Evolutionary conservation across 2,329 filamentous ascomycete genomes (phyloP).

Genomic region (Fusarium lyarnte): DNA sequence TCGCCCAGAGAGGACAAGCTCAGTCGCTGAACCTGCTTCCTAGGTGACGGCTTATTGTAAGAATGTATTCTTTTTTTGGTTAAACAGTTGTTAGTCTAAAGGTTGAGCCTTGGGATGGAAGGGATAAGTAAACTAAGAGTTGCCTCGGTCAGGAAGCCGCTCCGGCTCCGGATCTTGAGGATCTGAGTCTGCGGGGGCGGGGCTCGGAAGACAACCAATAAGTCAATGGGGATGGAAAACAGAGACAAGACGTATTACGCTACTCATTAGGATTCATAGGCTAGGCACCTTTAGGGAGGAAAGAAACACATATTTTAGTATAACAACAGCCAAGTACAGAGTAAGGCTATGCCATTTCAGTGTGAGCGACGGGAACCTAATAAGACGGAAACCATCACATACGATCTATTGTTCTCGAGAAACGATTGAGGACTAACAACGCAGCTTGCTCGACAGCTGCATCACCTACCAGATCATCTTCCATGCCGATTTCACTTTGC

Average conservation of each 20-base stretch:
- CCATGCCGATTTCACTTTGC: background rate
- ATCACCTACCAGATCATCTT: background rate
- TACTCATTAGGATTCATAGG: background rate
- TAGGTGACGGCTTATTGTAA: background rate
- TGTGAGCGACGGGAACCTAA: background rate
- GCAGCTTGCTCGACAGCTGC: background rate
- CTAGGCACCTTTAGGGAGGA: background rate
- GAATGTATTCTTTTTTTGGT: background rate
- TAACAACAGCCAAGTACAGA: background rate
- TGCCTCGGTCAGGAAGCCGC: slow-evolving; percentile 30
- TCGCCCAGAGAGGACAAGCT: slow-evolving; percentile 10
- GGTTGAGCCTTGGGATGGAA: slow-evolving; percentile 6
- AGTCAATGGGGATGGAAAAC: background rate
- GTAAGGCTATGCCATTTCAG: background rate
- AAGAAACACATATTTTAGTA: background rate
- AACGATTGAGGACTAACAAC: background rate
- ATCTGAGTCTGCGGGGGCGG: slow-evolving; percentile 37
- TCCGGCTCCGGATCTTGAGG: slow-evolving; percentile 29
- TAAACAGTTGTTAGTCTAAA: background rate
- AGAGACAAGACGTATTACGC: background rate
- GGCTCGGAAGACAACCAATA: slow-evolving; percentile 11
- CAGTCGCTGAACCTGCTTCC: slow-evolving; percentile 7
- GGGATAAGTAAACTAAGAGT: background rate
- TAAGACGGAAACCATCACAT: background rate
- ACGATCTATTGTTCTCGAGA: background rate